Evolutionary conservation across 306 rosid species (phyloP), one percentile per base, ranked within the genome.

Genomic region (Gastrolobium villosum): DNA sequence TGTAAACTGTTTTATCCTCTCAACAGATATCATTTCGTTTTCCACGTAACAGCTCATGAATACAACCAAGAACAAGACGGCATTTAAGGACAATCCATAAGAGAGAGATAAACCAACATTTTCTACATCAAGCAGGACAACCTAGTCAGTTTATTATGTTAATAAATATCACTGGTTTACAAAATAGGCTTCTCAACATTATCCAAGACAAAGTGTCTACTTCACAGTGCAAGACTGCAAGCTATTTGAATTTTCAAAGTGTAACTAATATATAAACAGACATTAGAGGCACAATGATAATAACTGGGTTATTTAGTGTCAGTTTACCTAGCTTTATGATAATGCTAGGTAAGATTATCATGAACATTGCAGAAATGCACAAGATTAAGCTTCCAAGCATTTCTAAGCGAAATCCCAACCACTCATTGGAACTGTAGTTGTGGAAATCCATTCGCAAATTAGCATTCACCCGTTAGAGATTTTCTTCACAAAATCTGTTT

Each of bases 1-100:
- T 3, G 88, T 84, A 37, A 90, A 90, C 59, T 93, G 97, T 9
- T 82, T 89, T 39, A 93, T 77, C 83, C 97, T 82, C 84, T 93
- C 97, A 45, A 93, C 94, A 7, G 97, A 93, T 1, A 90, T 94
- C 97, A 93, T 83, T 79, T 79, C 85, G 82, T 93, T 93, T 78
- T 93, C 97, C 2, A 93, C 68, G 46, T 87, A 80, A 79, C 97
- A 93, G 41, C 97, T 90, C 88, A 85, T 61, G 81, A 64, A 83
- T 20, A 86, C 68, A 37, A 88, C 71, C 81, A 67, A 89, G 76
- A 90, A 93, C 85, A 93, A 20, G 52, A 76, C 86, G 1, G n/a
- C 11, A 46, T 93, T 93, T 37, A 93, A 82, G 65, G 92, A 81
- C 81, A 93, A 41, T 5, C 96, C 97, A 41, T 93, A 93, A n/a